These are phyloP conservation scores for Gaeumannomyces sp. DNA, from an alignment of 2,329 filamentous ascomycete genomes.

Conservation along the genomic window DNA sequence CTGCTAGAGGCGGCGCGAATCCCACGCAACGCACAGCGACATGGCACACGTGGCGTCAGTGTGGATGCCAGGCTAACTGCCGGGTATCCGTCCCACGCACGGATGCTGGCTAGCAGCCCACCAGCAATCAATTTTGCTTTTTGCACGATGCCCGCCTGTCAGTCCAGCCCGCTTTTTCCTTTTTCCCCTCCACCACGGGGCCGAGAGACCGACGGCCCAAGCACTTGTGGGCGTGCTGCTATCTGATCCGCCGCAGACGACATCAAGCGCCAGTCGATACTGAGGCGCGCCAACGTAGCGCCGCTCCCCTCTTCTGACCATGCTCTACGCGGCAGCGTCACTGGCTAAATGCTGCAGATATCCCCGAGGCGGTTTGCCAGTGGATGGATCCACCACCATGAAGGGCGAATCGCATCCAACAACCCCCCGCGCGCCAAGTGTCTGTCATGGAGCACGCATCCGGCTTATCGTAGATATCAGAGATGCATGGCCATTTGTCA, in stretches of 20 bases:
- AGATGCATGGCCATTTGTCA: too few relatives aligned
- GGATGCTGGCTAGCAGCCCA: background rate
- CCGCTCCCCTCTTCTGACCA: background rate
- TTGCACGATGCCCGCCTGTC: background rate
- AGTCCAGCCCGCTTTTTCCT: background rate
- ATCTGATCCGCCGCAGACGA: background rate
- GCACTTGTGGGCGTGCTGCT: background rate
- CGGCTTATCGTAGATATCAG: too few relatives aligned
- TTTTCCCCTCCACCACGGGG: background rate
- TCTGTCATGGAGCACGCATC: too few relatives aligned
- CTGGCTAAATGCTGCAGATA: too few relatives aligned
- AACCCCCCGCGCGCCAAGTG: too few relatives aligned
- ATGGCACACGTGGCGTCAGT: background rate
- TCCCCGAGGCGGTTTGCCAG: too few relatives aligned
- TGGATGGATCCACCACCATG: too few relatives aligned
- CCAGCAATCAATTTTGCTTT: conserved; percentile 2
- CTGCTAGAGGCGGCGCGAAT: background rate
- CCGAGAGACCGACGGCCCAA: background rate
- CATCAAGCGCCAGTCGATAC: background rate
- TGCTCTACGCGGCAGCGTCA: background rate
- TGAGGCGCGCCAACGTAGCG: background rate
- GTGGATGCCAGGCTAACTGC: background rate
- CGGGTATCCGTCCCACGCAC: background rate
- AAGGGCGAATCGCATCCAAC: too few relatives aligned
- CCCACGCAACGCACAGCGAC: background rate